These are phyloP conservation scores for Collybia sordida DNA, from an alignment of 768 basidiomycete genomes.

Conservation along the genomic window DNA sequence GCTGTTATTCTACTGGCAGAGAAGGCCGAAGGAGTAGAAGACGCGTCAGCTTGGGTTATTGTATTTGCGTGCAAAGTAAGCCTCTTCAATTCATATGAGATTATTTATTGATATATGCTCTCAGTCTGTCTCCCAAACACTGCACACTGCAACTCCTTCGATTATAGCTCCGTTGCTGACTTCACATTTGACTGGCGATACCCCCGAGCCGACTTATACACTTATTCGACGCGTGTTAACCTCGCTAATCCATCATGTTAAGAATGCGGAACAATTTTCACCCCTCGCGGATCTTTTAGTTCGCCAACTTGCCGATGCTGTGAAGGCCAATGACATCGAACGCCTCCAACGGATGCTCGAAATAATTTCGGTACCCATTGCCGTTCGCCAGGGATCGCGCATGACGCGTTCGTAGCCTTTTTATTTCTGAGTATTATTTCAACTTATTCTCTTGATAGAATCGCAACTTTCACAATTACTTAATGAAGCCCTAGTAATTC, in stretches of 20 bases:
- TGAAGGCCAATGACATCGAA: slow-evolving; percentile 28
- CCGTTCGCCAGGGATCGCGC: slow-evolving; percentile 73
- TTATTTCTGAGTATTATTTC: background rate
- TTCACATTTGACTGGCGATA: slow-evolving; percentile 44
- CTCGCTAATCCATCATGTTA: slow-evolving; percentile 81
- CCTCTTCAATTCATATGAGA: slow-evolving; percentile 1
- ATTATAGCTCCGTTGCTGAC: slow-evolving; percentile 59
- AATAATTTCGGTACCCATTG: slow-evolving; percentile 52
- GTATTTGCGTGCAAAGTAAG: slow-evolving; percentile 78
- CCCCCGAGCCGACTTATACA: slow-evolving; percentile 43
- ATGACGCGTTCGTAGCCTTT: slow-evolving; percentile 48
- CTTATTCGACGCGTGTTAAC: slow-evolving; percentile 75
- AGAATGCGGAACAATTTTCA: slow-evolving; percentile 62
- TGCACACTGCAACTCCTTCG: slow-evolving; percentile 74
- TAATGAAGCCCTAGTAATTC: slow-evolving; percentile 26
- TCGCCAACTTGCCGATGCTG: slow-evolving; percentile 28
- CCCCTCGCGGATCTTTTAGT: slow-evolving; percentile 55
- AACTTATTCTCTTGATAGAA: slow-evolving; percentile 21
- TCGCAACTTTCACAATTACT: slow-evolving; percentile 34
- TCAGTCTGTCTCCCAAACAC: slow-evolving; percentile 78
- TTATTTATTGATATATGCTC: slow-evolving; percentile 5
- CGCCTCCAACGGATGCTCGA: slow-evolving; percentile 53
- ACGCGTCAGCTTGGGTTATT: slow-evolving; percentile 71
- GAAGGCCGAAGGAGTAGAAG: slow-evolving; percentile 51
- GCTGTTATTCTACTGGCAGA: slow-evolving; percentile 56